Conservation (phyloP, 176 grass and related monocot genomes). For the Saccharum spontaneum region DNA sequence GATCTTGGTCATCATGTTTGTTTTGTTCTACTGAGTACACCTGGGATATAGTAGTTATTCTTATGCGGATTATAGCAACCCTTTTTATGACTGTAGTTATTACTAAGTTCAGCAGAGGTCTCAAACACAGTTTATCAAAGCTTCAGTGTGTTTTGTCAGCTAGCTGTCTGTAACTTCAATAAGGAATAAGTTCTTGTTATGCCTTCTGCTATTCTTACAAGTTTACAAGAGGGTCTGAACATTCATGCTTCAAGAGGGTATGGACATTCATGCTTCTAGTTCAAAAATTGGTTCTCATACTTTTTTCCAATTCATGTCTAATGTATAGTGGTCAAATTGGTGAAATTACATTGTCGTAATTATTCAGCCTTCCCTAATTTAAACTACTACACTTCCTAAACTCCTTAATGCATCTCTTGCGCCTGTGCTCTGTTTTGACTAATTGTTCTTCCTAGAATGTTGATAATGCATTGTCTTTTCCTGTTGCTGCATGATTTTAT, state of each 20-base stretch:
- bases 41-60: not conserved
- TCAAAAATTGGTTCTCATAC: not conserved
- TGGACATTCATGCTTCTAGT: not conserved
- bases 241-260: not conserved
- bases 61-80: not conserved
- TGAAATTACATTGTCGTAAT: not conserved
- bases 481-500: not conserved
- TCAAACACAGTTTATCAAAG: not conserved
- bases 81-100: not conserved
- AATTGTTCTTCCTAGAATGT: not conserved
- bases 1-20: not conserved
- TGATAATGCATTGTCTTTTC: not conserved
- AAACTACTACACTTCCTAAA: not conserved
- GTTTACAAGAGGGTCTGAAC: not conserved
- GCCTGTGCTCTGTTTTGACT: not conserved
- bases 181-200: not conserved
- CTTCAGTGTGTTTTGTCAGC: not conserved
- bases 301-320: not conserved
- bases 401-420: not conserved
- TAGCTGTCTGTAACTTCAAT: not conserved
- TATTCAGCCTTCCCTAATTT: not conserved
- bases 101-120: not conserved
- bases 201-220: not conserved
- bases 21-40: not conserved
- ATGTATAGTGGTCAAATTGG: not conserved